Evolutionary conservation across 2,329 filamentous ascomycete species (phyloP), one percentile per base, ranked within the genome.

Genomic region (Cordyceps cicadae): DNA sequence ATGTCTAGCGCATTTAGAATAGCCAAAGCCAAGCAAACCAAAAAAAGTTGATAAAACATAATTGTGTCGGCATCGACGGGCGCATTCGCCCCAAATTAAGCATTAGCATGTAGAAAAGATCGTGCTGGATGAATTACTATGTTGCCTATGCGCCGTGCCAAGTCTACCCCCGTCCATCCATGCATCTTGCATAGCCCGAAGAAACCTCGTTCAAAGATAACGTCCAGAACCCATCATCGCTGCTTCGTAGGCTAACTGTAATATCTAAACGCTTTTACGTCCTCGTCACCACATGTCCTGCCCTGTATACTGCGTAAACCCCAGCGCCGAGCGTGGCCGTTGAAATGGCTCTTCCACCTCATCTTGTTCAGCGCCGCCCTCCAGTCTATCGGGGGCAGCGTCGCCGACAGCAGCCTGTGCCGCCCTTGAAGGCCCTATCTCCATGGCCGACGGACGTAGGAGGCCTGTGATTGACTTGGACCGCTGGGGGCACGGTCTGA

Each of bases 241-340:
- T 46, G 17, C 24, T 24, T 9, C 37, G 65, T 67, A 62, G 68
- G 64, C 67, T 66, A 71, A 70, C 62, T 57, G 5, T 26, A n/a
- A 15, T 43, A 26, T 46, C 48, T 26, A 32, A 14, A 43, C 24
- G 14, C 45, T 7, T 29, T 37, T 50, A 39, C 52, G 29, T 60
- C 34, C 45, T 3, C 11, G 7, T 59, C 39, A 60, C 57, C 57
- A 60, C 50, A 54, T 41, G 45, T 49, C 54, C 21, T 54, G 39
- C 5, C 21, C 50, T 21, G 50, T 54, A 12, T 54, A 24, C 41
- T 60, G 57, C 41, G 39, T 32, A 5, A 60, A 29, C 7, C 57
- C 50, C 24, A 17, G 24, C 21, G 57, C 50, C 15, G 57, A 60
- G 21, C 57, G 49, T 29, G 57, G 57, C 15, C 50, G 50, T 29